Evolutionary conservation across 345 rosid species (phyloP).

Genomic region (Adansonia digitata): DNA sequence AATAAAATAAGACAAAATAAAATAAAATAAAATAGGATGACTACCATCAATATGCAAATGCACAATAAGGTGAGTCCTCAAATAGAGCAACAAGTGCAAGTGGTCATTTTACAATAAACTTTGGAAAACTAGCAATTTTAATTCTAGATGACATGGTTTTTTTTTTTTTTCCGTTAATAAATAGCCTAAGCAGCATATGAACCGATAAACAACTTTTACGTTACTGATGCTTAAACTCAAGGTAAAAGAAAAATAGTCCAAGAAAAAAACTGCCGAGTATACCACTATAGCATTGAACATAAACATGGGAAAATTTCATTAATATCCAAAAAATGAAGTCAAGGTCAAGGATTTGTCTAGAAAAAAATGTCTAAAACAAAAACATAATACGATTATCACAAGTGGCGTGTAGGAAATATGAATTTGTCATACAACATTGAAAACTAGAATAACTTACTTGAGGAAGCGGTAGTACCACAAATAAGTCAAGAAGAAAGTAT

Average conservation of each 20-base stretch:
- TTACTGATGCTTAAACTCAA: not conserved
- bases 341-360: not conserved
- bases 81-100: not conserved
- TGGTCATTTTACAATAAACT: not conserved
- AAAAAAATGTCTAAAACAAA: not conserved
- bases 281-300: not conserved
- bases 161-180: not conserved
- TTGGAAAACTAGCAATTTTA: not conserved
- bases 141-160: not conserved
- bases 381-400: not conserved
- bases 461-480: conserved; percentile 69
- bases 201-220: not conserved
- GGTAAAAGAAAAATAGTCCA: not conserved
- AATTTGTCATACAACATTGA: not conserved
- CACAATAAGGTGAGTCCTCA: not conserved
- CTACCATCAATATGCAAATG: not conserved
- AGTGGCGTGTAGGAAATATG: not conserved
- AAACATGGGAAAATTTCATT: not conserved
- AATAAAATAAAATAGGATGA: not conserved
- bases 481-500: conserved; percentile 52
- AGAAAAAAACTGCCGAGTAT: not conserved
- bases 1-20: not conserved
- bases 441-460: conserved; percentile 46
- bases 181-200: not conserved
- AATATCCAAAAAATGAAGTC: not conserved